These are phyloP conservation scores for Penicillium daleae DNA, from an alignment of 495 filamentous ascomycete genomes.

Conservation along the genomic window DNA sequence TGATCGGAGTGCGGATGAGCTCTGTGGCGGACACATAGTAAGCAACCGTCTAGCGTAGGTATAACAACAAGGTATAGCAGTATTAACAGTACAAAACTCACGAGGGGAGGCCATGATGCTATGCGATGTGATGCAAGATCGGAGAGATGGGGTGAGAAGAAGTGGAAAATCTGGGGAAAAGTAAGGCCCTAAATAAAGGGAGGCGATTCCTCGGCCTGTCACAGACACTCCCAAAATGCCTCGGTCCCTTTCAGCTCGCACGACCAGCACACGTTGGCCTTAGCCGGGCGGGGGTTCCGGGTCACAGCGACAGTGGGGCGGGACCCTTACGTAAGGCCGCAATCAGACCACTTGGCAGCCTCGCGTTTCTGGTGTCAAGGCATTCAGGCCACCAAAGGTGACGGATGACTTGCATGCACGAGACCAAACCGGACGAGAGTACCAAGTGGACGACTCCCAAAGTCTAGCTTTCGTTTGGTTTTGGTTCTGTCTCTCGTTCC, in stretches of 20 bases:
- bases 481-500: neutral
- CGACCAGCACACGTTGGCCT: neutral
- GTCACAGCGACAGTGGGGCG: neutral
- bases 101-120: conserved; percentile 79
- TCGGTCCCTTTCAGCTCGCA: conserved; percentile 7
- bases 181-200: conserved; percentile 23
- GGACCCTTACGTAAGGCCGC: neutral
- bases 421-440: neutral
- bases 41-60: neutral
- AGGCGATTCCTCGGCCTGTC: conserved; percentile 16
- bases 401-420: conserved; percentile 8
- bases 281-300: conserved; percentile 5
- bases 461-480: neutral
- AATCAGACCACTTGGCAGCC: neutral
- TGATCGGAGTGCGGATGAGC: conserved; percentile 83
- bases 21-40: conserved; percentile 52
- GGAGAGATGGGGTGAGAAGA: conserved; percentile 16
- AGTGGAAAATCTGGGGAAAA: conserved; percentile 29
- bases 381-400: conserved; percentile 18
- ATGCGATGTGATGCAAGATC: conserved; percentile 16
- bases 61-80: neutral
- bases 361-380: conserved; percentile 5
- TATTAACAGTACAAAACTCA: conserved; percentile 48
- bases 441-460: neutral
- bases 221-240: conserved; percentile 6